Evolutionary conservation across 345 rosid genomes (phyloP).

Genomic region (Draba incana): DNA sequence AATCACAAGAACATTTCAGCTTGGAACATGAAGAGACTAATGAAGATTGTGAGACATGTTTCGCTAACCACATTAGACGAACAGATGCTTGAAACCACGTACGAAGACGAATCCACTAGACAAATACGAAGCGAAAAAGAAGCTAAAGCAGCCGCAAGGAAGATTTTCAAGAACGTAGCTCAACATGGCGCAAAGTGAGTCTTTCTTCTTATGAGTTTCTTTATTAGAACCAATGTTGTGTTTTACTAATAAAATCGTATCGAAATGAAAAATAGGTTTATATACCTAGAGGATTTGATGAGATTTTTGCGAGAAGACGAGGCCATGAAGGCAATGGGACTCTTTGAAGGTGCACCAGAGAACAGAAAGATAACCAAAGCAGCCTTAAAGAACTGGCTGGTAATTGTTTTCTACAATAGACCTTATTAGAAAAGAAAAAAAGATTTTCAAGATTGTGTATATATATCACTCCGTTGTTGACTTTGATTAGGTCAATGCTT

Average conservation of each 20-base stretch:
- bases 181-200: conserved; percentile 57
- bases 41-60: conserved; percentile 79
- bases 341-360: conserved; percentile 73
- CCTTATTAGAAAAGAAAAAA: not conserved
- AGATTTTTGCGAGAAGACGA: conserved; percentile 84
- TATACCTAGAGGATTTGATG: conserved; percentile 69
- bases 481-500: conserved; percentile 71
- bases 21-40: conserved; percentile 96
- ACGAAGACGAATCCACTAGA: conserved; percentile 60
- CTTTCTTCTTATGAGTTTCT: not conserved
- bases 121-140: conserved; percentile 76
- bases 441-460: conserved; percentile 27
- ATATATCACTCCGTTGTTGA: conserved; percentile 42
- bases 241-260: conserved; percentile 47
- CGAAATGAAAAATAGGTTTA: conserved; percentile 59
- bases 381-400: conserved; percentile 86
- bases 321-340: conserved; percentile 66
- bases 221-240: conserved; percentile 3
- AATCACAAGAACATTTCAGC: conserved; percentile 82
- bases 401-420: conserved; percentile 38
- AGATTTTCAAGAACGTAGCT: conserved; percentile 80
- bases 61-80: conserved; percentile 80
- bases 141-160: conserved; percentile 89
- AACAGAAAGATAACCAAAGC: conserved; percentile 61
- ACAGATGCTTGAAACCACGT: conserved; percentile 48